phyloP scores from a whole-genome alignment of 805 yeast genomes.

The Kazachstania viticola region DNA sequence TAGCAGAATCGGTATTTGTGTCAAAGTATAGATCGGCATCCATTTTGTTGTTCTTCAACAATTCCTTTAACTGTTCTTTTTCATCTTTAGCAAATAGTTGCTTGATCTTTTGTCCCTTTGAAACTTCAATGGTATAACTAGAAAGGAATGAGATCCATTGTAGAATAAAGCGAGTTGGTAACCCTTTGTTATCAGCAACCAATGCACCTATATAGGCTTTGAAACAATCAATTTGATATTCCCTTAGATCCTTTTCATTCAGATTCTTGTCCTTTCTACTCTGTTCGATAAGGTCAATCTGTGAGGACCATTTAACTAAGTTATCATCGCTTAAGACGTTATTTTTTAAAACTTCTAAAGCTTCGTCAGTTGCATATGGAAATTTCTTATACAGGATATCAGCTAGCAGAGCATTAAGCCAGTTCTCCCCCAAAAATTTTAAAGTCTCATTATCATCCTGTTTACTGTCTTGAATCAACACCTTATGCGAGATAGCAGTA shows the following conservation, averaged over 20 bases:
- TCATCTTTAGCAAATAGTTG: slow-evolving; percentile 42
- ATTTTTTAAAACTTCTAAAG: slow-evolving; percentile 23
- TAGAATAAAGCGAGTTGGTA: too few relatives aligned
- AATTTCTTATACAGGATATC: slow-evolving; percentile 44
- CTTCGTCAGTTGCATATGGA: slow-evolving; percentile 64
- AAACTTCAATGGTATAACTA: too few relatives aligned
- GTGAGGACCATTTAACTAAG: neutral
- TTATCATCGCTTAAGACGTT: neutral
- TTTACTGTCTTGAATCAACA: slow-evolving; percentile 3
- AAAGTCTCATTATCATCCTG: slow-evolving; percentile 20
- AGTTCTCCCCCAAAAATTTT: slow-evolving; percentile 76
- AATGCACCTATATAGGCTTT: slow-evolving; percentile 87
- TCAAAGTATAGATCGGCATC: slow-evolving; percentile 3
- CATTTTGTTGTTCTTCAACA: slow-evolving; percentile 31
- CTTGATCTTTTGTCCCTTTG: too few relatives aligned
- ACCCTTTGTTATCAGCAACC: slow-evolving; percentile 31
- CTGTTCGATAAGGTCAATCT: neutral
- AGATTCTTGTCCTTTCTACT: slow-evolving; percentile 17
- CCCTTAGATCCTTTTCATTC: too few relatives aligned
- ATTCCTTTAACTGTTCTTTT: slow-evolving; percentile 55
- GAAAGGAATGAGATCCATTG: too few relatives aligned
- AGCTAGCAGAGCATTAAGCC: slow-evolving; percentile 54
- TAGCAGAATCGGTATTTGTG: slow-evolving; percentile 8
- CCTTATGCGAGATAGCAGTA: slow-evolving; percentile 7
- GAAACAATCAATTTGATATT: slow-evolving; percentile 61